Conservation (phyloP, 2,329 filamentous ascomycete genomes). For the Fusarium palustre region DNA sequence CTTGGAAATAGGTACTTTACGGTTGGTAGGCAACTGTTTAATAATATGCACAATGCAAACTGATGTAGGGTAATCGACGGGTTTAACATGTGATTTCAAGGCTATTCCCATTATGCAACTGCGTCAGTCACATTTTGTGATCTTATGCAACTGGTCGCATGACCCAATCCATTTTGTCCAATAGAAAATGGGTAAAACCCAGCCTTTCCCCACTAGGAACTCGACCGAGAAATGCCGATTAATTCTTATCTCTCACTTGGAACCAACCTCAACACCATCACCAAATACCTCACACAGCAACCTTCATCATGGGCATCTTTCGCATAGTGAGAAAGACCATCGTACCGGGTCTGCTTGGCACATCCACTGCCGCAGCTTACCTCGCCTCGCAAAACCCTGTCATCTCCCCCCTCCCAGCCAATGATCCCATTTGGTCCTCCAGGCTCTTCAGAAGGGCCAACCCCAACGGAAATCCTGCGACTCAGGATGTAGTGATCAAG, state of each 20-base stretch:
- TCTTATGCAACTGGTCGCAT: constrained; percentile 16
- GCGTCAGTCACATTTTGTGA: constrained; percentile 4
- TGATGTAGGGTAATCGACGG: background rate
- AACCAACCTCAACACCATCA: background rate
- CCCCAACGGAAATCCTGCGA: constrained; percentile 69
- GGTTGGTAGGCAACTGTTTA: no score
- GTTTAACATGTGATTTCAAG: background rate
- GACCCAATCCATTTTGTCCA: background rate
- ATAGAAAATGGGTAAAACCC: constrained; percentile 4
- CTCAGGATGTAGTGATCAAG: constrained; percentile 73
- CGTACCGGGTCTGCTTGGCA: constrained; percentile 60
- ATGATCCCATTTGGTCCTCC: constrained; percentile 71
- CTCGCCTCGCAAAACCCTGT: constrained; percentile 66
- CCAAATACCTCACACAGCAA: background rate
- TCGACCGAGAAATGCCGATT: constrained; percentile 22
- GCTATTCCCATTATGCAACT: background rate
- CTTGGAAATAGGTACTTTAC: no score
- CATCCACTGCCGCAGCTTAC: constrained; percentile 62
- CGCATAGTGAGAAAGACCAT: constrained; percentile 61
- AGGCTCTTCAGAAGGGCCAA: constrained; percentile 70
- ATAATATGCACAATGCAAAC: accelerated
- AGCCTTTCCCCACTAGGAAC: constrained; percentile 22
- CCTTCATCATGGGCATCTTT: constrained; percentile 65
- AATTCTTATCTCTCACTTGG: constrained; percentile 27
- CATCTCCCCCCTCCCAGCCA: constrained; percentile 66